Evolutionary conservation across 805 yeast species (phyloP), one percentile per base, ranked within the genome.

Genomic region (Peterozyma xylosa): DNA sequence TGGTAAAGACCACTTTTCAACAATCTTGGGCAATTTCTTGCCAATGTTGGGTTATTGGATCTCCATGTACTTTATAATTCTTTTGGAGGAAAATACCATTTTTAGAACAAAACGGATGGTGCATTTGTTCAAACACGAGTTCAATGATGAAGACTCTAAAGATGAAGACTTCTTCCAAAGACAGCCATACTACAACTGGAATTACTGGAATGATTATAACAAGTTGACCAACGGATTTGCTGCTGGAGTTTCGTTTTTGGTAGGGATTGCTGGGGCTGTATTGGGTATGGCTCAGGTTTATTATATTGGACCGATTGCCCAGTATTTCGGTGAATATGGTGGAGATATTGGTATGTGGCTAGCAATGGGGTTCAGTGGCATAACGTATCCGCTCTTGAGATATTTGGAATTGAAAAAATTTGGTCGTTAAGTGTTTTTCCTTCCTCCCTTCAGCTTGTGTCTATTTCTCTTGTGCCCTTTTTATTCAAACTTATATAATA

Each of bases 41-140:
- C 96, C 96, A 9, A 87, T 87, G 96, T 75, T 87, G 46, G 95
- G 95, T 2, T 87, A 87, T 63, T 87, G 96, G 96, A 76, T 86
- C 45, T 77, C 90, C 46, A 85, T 87, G 65, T 88, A 87, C 59
- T 76, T 82, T 53, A 73, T 76, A n/a, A 58, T 87, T 38, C 62
- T 86, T 32, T 47, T 86, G 2, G 86, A 84, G 50, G 96, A 87
- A 58, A 86, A 86, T 55, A 45, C 71, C 3, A 69, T 86, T 14
- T 87, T 87, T 66, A 72, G 96, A 56, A 70, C 78, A 38, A 51
- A 60, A 39, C 53, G 64, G 36, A 62, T 67, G 45, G 57, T 77
- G 11, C 61, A 63, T 39, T 45, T 72, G n/a, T 73, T 59, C 58
- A 63, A 65, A 11, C 58, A 60, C 49, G 81, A 71, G 46, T 68